Percentiles rank a stretch among this genome's conserved stretches.
These are phyloP conservation scores for Cladosporium sp. DNA, from an alignment of 2,329 filamentous ascomycete species.

Conservation along the genomic window DNA sequence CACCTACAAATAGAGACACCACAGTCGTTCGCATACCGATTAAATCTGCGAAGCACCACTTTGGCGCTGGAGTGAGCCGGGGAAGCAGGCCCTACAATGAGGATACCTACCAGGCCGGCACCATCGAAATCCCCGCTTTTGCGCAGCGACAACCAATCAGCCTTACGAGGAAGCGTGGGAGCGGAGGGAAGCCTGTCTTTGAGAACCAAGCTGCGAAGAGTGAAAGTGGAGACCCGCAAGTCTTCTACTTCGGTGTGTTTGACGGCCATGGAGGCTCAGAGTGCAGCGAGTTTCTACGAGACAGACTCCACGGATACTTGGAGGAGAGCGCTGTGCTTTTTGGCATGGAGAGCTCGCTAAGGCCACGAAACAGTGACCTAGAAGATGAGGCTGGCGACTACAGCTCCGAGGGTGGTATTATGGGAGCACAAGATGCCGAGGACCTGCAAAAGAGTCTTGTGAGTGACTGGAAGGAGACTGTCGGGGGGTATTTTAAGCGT, in stretches of 20 bases:
- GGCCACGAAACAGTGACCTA: constrained; percentile 32
- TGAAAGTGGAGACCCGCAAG: constrained; percentile 80
- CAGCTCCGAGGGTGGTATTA: constrained; percentile 36
- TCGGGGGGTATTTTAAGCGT: constrained; percentile 90
- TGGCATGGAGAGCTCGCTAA: constrained; percentile 69
- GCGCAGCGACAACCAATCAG: constrained; percentile 72
- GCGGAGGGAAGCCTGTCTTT: background rate
- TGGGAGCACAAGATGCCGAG: constrained; percentile 55
- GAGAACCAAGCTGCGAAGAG: constrained; percentile 56
- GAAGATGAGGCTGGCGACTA: constrained; percentile 28
- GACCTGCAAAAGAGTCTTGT: constrained; percentile 67
- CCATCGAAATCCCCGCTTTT: constrained; percentile 88
- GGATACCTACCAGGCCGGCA: constrained; percentile 88
- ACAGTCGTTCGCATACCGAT: constrained; percentile 94
- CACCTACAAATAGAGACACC: constrained; percentile 59
- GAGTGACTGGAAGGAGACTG: constrained; percentile 69
- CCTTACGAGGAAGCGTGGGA: constrained; percentile 36
- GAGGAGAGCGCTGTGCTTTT: constrained; percentile 74
- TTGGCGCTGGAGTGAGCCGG: constrained; percentile 70
- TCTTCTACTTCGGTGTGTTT: constrained; percentile 96
- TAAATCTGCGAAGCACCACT: constrained; percentile 91
- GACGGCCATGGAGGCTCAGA: constrained; percentile 90
- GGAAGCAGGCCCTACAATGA: constrained; percentile 87
- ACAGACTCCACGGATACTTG: constrained; percentile 81
- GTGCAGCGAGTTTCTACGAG: constrained; percentile 78